Evolutionary conservation across 805 yeast genomes (phyloP).

Genomic region (Candida nanaspora): DNA sequence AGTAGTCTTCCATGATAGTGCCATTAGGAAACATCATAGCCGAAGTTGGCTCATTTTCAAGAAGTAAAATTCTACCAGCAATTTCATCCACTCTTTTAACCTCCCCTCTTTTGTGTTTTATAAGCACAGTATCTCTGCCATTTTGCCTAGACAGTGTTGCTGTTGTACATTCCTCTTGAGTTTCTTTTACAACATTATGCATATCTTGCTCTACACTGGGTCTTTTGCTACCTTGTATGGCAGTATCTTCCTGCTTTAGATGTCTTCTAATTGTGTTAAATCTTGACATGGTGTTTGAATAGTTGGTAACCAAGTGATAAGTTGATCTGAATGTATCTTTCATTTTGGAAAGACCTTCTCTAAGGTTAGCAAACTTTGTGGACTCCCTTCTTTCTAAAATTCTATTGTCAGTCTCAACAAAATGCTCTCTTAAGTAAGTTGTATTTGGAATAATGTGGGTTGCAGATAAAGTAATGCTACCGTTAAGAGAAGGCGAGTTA

Average conservation of each 20-base stretch:
- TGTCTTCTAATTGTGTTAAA: no score
- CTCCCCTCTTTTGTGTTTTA: conserved; percentile 5
- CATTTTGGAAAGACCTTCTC: not conserved
- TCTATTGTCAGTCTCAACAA: not conserved
- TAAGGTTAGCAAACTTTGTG: not conserved
- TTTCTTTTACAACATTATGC: no score
- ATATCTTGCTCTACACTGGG: no score
- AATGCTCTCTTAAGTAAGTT: not conserved
- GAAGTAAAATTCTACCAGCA: conserved; percentile 13
- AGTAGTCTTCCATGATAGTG: conserved; percentile 9
- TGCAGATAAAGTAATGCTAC: no score
- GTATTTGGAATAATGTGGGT: no score
- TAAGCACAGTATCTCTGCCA: conserved; percentile 4
- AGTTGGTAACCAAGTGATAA: no score
- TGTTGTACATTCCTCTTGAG: not conserved
- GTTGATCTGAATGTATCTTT: no score
- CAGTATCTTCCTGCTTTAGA: no score
- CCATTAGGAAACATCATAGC: conserved; percentile 11
- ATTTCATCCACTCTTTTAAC: conserved; percentile 3
- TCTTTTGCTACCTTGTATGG: no score
- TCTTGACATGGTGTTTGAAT: no score
- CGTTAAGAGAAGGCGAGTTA: no score
- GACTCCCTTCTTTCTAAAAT: not conserved
- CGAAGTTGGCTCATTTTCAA: conserved; percentile 16
- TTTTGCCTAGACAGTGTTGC: no score